Evolutionary conservation across 208 protist genomes (phyloP), one percentile per base, ranked within the genome.

Genomic region (Porcisia deanei): DNA sequence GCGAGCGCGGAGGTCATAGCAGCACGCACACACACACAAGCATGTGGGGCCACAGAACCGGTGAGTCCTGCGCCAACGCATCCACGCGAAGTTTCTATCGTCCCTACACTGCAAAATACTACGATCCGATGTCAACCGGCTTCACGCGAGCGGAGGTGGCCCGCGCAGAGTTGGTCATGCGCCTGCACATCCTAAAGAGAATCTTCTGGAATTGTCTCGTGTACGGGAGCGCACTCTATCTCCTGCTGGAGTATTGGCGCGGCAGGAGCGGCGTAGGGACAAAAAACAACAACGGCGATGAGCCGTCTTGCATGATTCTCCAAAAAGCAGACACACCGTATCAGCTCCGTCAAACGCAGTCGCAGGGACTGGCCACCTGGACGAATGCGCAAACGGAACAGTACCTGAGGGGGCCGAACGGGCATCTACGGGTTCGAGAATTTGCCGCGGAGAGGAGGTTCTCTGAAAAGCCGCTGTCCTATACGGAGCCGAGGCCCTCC

Each of bases 61-160:
- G 63, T 41, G 53, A 37, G 25, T 49, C 30, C 22, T 66, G 71
- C 34, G 70, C 66, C 34, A 91, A 91, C 65, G 73, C 77, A 30
- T 85, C 82, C 7, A 88, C 83, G 12, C 76, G 82, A 16, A 73
- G 82, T 61, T 88, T 88, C 57, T 87, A 87, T 73, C 81, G 87
- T 9, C 67, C 75, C 16, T 86, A 80, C 64, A 54, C 6, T 1
- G 75, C 80, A 25, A 81, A 81, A 10, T 87, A 75, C 78, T 43
- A 57, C 58, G 70, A 79, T 25, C 82, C 77, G 6, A 71, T 80
- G 54, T 75, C 76, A 0, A 77, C 81, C 57, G 81, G 86, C 1
- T 90, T 85, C 64, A 90, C 86, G 20, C 58, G 54, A 3, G 75
- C 74, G n/a, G 80, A 87, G 43, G 69, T 90, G 60, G 60, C 47